These are phyloP conservation scores for Saccharomycopsis sp. DNA, from an alignment of 805 yeast genomes.

Conservation along the genomic window DNA sequence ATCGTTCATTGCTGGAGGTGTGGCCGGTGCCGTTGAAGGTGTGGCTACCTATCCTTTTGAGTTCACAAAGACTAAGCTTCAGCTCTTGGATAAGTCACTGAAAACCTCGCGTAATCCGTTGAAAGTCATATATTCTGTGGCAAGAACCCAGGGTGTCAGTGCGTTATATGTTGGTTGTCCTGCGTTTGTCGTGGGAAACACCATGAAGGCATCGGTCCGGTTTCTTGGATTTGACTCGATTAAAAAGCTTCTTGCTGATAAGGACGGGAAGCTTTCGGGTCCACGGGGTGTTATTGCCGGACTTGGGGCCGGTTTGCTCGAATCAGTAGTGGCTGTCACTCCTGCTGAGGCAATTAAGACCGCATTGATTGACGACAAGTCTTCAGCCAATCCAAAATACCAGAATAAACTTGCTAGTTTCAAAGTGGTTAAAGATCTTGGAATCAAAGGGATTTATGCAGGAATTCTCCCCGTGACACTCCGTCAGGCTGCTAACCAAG, in stretches of 20 bases:
- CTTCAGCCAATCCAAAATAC: conserved; percentile 68
- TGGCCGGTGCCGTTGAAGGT: conserved; percentile 96
- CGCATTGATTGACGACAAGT: conserved; percentile 90
- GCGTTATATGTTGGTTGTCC: conserved; percentile 93
- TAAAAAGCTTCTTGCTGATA: conserved; percentile 69
- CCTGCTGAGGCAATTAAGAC: conserved; percentile 97
- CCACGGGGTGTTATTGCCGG: conserved; percentile 93
- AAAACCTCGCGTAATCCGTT: conserved; percentile 77
- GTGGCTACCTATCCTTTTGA: conserved; percentile 92
- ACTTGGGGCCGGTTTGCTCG: conserved; percentile 93
- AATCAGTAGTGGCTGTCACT: conserved; percentile 88
- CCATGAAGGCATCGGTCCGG: conserved; percentile 93
- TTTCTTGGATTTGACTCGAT: conserved; percentile 89
- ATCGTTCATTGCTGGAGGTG: conserved; percentile 91
- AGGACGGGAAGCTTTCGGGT: conserved; percentile 81
- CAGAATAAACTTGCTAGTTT: conserved; percentile 57
- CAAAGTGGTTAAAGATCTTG: conserved; percentile 65
- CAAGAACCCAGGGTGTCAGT: conserved; percentile 68
- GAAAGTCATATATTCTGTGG: conserved; percentile 67
- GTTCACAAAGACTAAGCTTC: conserved; percentile 91
- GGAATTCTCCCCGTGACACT: conserved; percentile 90
- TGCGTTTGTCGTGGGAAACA: conserved; percentile 91
- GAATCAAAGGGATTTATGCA: conserved; percentile 76
- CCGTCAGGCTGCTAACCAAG: conserved; percentile 94
- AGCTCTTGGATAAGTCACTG: conserved; percentile 61